Evolutionary conservation across 805 yeast species (phyloP).

Genomic region (Starmerella gropengiesseri): DNA sequence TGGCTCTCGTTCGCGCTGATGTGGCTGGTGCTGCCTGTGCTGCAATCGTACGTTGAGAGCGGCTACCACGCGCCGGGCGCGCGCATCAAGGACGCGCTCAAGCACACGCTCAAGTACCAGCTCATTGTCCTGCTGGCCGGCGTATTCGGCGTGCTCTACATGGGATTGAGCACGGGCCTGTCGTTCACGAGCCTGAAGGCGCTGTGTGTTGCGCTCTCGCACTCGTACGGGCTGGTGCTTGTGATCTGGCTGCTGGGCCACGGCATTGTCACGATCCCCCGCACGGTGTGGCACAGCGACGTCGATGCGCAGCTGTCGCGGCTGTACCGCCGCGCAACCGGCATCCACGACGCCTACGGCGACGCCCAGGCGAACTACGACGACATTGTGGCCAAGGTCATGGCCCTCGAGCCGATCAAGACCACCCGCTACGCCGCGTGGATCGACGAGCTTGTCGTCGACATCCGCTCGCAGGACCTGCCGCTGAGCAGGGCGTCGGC

Average conservation of each 20-base stretch:
- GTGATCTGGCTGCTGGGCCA: slow-evolving; percentile 81
- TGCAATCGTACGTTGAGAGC: slow-evolving; percentile 62
- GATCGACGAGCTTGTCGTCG: slow-evolving; percentile 50
- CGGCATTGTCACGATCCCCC: slow-evolving; percentile 60
- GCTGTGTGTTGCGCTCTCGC: slow-evolving; percentile 63
- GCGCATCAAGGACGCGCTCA: slow-evolving; percentile 46
- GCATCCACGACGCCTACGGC: slow-evolving; percentile 46
- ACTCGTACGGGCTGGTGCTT: slow-evolving; percentile 59
- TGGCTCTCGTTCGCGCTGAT: slow-evolving; percentile 75
- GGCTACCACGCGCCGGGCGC: slow-evolving; percentile 46
- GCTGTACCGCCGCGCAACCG: slow-evolving; percentile 46
- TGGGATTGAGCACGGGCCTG: slow-evolving; percentile 46
- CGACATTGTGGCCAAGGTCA: slow-evolving; percentile 52
- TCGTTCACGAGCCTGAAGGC: slow-evolving; percentile 47
- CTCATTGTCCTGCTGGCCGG: slow-evolving; percentile 44
- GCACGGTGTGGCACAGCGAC: slow-evolving; percentile 33
- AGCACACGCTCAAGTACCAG: slow-evolving; percentile 50
- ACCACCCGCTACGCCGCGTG: slow-evolving; percentile 47
- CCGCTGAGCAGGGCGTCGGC: slow-evolving; percentile 18
- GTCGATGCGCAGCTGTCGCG: slow-evolving; percentile 32
- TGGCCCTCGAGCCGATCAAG: slow-evolving; percentile 39
- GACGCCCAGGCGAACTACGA: slow-evolving; percentile 53
- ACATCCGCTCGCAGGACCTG: slow-evolving; percentile 22
- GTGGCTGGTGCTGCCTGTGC: slow-evolving; percentile 62
- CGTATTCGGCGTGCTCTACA: slow-evolving; percentile 46